Conservation (phyloP, 106 monocot genomes). For the Dioscorea zingiberensis region DNA sequence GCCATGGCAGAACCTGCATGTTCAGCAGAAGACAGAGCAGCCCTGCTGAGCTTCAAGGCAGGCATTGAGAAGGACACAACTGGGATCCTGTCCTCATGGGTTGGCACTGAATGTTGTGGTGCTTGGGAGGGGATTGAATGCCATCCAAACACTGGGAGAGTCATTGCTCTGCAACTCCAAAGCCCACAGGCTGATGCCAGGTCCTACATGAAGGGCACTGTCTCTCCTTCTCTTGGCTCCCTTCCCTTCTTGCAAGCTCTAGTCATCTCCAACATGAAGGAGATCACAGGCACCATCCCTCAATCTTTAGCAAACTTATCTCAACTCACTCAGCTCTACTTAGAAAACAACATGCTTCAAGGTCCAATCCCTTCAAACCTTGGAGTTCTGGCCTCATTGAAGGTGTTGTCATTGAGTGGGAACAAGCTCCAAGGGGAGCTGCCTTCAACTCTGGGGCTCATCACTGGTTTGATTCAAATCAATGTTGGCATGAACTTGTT, state of each 20-base stretch:
- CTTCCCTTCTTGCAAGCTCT: slow-evolving; percentile 50
- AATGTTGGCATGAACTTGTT: slow-evolving; percentile 55
- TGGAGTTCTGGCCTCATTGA: slow-evolving; percentile 28
- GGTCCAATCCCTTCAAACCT: slow-evolving; percentile 55
- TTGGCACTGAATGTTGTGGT: slow-evolving; percentile 41
- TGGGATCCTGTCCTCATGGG: slow-evolving; percentile 68
- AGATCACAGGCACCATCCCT: slow-evolving; percentile 56
- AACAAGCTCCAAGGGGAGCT: slow-evolving; percentile 52
- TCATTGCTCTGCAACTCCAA: slow-evolving; percentile 47
- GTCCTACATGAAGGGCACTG: slow-evolving; percentile 52
- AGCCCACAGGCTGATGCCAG: slow-evolving; percentile 3
- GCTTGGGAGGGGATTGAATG: slow-evolving; percentile 79
- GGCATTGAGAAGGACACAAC: slow-evolving; percentile 58
- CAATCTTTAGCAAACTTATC: slow-evolving; percentile 32
- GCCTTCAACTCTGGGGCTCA: slow-evolving; percentile 39
- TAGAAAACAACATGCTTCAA: slow-evolving; percentile 51
- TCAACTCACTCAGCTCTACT: slow-evolving; percentile 69
- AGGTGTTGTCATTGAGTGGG: slow-evolving; percentile 44
- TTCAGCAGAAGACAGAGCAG: slow-evolving; percentile 44
- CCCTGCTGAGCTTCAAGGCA: slow-evolving; percentile 70
- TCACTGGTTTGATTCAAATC: slow-evolving; percentile 44
- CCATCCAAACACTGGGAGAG: slow-evolving; percentile 52
- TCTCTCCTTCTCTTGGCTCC: slow-evolving; percentile 54
- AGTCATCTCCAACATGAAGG: slow-evolving; percentile 63
- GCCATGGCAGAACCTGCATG: slow-evolving; percentile 17